Conservation (phyloP, 495 filamentous ascomycete species). For the Neurospora intermedia region DNA sequence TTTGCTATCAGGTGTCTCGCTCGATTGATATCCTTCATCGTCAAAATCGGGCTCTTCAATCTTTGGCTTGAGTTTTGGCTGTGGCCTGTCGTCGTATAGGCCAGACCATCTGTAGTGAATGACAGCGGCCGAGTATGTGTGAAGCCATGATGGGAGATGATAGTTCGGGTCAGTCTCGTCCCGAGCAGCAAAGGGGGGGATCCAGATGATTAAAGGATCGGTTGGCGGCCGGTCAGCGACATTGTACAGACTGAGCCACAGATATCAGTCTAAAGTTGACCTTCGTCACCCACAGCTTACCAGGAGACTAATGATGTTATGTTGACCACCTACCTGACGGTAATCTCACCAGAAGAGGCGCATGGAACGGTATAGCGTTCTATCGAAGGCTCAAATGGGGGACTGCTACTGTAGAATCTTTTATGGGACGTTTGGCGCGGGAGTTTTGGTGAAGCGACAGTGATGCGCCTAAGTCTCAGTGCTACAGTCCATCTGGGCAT, state of each 20-base stretch:
- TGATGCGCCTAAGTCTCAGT: not conserved
- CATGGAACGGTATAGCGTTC: slow-evolving; percentile 11
- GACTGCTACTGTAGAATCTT: not conserved
- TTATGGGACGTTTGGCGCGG: not conserved
- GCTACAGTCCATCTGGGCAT: slow-evolving; percentile 8
- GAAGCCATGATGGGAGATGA: slow-evolving; percentile 24
- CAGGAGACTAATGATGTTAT: not conserved
- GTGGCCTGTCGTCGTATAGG: not conserved
- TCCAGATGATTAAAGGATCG: slow-evolving; percentile 24
- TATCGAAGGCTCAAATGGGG: not conserved
- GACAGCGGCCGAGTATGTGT: slow-evolving; percentile 22
- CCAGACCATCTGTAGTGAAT: slow-evolving; percentile 33
- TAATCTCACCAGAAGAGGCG: slow-evolving; percentile 15
- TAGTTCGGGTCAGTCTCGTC: slow-evolving; percentile 1
- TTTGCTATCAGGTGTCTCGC: not conserved
- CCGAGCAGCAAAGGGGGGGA: slow-evolving; percentile 21
- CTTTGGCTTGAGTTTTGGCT: not conserved
- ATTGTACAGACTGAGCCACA: slow-evolving; percentile 21
- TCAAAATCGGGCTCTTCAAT: not conserved
- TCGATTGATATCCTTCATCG: not conserved
- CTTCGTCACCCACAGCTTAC: not conserved
- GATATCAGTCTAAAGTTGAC: not conserved
- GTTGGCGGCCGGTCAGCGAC: slow-evolving; percentile 13
- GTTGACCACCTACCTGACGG: slow-evolving; percentile 11
- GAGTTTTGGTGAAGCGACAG: not conserved